phyloP scores from a whole-genome alignment of 768 basidiomycete genomes.

The Auricularia heimuer region DNA sequence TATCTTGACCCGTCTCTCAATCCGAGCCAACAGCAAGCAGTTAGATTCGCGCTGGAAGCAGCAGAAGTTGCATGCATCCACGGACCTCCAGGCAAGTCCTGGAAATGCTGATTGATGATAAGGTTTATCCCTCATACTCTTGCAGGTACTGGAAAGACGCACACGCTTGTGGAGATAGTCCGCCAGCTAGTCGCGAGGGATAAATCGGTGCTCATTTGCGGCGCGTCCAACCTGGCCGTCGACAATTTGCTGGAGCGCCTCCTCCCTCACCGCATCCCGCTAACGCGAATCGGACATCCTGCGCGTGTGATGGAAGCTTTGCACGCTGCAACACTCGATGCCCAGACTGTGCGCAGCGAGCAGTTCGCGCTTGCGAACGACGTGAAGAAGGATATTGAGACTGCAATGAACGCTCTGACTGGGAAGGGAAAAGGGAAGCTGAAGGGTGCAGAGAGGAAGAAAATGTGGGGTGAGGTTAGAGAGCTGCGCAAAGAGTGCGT shows the following conservation, averaged over 20 bases:
- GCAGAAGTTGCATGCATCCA: conserved; percentile 87
- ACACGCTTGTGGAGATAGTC: conserved; percentile 89
- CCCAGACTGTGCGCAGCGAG: conserved; percentile 12
- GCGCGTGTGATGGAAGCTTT: conserved; percentile 71
- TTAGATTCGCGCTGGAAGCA: conserved; percentile 71
- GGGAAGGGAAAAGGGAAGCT: conserved; percentile 68
- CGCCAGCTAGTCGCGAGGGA: conserved; percentile 48
- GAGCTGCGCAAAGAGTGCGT: conserved; percentile 76
- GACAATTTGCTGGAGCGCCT: conserved; percentile 92
- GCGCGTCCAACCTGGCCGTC: conserved; percentile 88
- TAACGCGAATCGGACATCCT: conserved; percentile 91
- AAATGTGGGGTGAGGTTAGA: conserved; percentile 6
- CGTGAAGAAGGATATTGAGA: conserved; percentile 78
- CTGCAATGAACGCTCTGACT: conserved; percentile 51
- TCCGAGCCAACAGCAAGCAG: conserved; percentile 72
- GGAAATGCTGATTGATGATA: background rate
- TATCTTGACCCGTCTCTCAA: conserved; percentile 78
- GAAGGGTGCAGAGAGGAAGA: background rate
- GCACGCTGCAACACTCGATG: conserved; percentile 16
- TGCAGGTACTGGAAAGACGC: conserved; percentile 86
- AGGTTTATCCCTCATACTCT: background rate
- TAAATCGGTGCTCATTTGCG: conserved; percentile 65
- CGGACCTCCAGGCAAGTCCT: conserved; percentile 78
- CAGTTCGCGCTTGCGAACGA: conserved; percentile 79
- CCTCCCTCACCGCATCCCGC: conserved; percentile 22